phyloP scores from a whole-genome alignment of 2,329 filamentous ascomycete species.

The Alternaria infectoria region DNA sequence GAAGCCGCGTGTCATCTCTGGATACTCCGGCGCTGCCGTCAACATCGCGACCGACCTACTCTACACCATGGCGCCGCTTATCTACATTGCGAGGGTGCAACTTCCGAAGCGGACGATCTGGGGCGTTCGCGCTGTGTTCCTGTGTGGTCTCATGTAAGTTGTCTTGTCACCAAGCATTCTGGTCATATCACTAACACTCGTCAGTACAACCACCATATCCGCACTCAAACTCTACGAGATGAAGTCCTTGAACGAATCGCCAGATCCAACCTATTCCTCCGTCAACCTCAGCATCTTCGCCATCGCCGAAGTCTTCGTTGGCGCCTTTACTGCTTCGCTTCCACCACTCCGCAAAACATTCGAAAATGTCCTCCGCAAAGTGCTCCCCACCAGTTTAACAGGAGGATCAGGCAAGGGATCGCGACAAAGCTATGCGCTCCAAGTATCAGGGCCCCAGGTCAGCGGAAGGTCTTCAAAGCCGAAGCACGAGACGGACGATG shows the following conservation, averaged over 20 bases:
- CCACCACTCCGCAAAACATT: constrained; percentile 36
- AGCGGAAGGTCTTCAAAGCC: constrained; percentile 7
- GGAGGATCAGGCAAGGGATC: constrained; percentile 18
- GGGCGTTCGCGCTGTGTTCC: constrained; percentile 36
- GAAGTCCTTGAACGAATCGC: constrained; percentile 24
- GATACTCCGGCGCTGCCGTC: constrained; percentile 32
- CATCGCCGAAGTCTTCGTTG: constrained; percentile 33
- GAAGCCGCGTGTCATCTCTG: constrained; percentile 32
- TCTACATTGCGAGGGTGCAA: constrained; percentile 33
- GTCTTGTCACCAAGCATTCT: accelerated
- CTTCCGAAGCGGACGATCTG: constrained; percentile 32
- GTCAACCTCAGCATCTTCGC: constrained; percentile 35
- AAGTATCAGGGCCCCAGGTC: constrained; percentile 10
- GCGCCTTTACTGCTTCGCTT: constrained; percentile 34
- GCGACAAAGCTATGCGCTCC: constrained; percentile 25
- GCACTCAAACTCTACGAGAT: constrained; percentile 36
- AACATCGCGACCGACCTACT: constrained; percentile 35
- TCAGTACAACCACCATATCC: constrained; percentile 34
- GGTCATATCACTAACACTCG: not conserved
- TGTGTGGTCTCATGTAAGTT: constrained; percentile 34
- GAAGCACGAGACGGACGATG: constrained; percentile 17
- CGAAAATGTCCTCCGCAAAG: constrained; percentile 23
- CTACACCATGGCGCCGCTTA: constrained; percentile 30
- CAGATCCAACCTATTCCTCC: constrained; percentile 29
- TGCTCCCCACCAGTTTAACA: constrained; percentile 25